Evolutionary conservation across 2,329 filamentous ascomycete genomes (phyloP).

Genomic region (Plenodomus biglobosus): DNA sequence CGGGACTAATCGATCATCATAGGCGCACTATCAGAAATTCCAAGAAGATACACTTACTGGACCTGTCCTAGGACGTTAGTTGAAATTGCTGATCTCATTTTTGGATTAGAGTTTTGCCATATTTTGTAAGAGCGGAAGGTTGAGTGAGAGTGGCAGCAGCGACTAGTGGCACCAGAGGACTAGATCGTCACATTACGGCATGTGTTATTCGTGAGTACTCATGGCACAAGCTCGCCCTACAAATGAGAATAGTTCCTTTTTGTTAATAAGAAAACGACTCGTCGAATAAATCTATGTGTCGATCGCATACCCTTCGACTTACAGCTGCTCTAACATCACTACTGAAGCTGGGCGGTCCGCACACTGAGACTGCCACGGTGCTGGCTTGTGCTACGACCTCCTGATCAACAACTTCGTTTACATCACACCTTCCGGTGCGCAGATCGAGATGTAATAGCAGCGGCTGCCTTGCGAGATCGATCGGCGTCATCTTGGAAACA

Average conservation of each 20-base stretch:
- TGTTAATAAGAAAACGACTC: constrained; percentile 66
- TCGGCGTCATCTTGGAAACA: constrained; percentile 77
- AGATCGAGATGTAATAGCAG: constrained; percentile 65
- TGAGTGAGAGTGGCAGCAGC: no score
- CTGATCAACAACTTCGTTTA: constrained; percentile 70
- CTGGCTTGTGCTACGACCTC: constrained; percentile 78
- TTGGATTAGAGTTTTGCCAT: no score
- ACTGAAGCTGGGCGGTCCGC: constrained; percentile 68
- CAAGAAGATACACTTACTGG: not conserved
- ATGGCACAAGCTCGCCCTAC: no score
- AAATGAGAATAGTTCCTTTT: no score
- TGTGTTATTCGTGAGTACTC: no score
- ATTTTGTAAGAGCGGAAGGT: no score
- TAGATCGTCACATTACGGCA: no score
- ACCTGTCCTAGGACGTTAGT: not conserved
- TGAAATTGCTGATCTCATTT: no score
- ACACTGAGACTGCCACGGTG: constrained; percentile 81
- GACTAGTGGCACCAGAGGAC: no score
- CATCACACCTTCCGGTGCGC: constrained; percentile 78
- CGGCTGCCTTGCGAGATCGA: constrained; percentile 65
- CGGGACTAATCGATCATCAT: not conserved
- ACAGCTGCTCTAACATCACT: constrained; percentile 71
- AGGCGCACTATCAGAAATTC: not conserved
- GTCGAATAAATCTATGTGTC: constrained; percentile 72
- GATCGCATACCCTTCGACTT: constrained; percentile 61